These are phyloP conservation scores for Dillenia turbinata DNA, from an alignment of 164 flowering plant species.

Conservation along the genomic window DNA sequence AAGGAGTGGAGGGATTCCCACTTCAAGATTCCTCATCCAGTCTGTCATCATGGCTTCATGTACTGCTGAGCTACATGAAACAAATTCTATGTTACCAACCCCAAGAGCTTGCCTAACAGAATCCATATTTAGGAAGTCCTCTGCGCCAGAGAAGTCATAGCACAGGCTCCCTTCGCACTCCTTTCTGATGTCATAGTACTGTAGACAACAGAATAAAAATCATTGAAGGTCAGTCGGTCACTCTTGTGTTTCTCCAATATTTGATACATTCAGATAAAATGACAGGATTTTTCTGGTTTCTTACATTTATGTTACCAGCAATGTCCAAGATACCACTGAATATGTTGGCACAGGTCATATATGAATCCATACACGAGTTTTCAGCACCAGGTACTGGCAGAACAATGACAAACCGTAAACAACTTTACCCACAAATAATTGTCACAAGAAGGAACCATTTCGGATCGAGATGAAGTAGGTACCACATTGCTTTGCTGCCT, in stretches of 20 bases:
- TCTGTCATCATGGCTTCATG: constrained; percentile 56
- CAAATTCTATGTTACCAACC: constrained; percentile 68
- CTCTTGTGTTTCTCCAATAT: not conserved
- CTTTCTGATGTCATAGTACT: constrained; percentile 86
- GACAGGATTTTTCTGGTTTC: constrained; percentile 11
- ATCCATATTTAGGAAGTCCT: constrained; percentile 42
- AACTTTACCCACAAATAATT: not conserved
- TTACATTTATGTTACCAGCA: constrained; percentile 56
- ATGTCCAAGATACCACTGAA: constrained; percentile 39
- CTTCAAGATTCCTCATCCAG: constrained; percentile 83
- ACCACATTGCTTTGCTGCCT: constrained; percentile 58
- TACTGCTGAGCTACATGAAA: constrained; percentile 66
- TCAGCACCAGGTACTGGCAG: constrained; percentile 36
- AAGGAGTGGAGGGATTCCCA: constrained; percentile 68
- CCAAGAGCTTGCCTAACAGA: constrained; percentile 64
- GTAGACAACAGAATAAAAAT: constrained; percentile 12
- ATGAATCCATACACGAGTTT: constrained; percentile 44
- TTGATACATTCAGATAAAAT: not conserved
- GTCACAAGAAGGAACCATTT: no score
- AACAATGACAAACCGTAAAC: not conserved
- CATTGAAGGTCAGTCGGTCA: not conserved
- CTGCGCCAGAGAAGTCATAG: constrained; percentile 79
- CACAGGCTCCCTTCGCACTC: constrained; percentile 60
- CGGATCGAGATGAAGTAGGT: constrained; percentile 1
- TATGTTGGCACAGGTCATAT: constrained; percentile 37